Evolutionary conservation across 2,329 filamentous ascomycete species (phyloP).

Genomic region (Domatiomyces catenatus): DNA sequence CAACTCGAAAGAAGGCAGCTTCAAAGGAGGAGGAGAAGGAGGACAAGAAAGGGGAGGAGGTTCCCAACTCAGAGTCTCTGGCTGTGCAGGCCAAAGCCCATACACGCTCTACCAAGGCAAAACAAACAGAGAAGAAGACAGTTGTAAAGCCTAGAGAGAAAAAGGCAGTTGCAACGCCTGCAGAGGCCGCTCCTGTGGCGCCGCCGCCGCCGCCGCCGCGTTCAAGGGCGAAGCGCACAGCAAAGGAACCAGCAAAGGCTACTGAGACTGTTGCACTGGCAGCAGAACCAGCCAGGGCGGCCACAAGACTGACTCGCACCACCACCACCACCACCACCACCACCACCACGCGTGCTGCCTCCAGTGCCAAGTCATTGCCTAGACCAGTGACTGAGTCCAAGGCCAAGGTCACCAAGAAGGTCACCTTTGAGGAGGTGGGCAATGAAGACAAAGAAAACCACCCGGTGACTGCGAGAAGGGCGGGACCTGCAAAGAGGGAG

Average conservation of each 20-base stretch:
- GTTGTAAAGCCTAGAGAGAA: conserved; percentile 1
- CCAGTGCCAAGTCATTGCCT: conserved; percentile 3
- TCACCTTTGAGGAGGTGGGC: conserved; percentile 30
- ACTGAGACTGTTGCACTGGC: conserved; percentile 2
- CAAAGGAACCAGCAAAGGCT: conserved; percentile 2
- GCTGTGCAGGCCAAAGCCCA: conserved; percentile 7
- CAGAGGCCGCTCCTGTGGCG: conserved; percentile 3
- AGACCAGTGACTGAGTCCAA: conserved; percentile 4
- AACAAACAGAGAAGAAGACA: conserved; percentile 2
- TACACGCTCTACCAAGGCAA: conserved; percentile 3
- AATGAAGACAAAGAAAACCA: conserved; percentile 29
- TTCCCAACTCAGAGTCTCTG: conserved; percentile 1
- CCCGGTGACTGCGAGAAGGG: conserved; percentile 19
- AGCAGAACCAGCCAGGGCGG: conserved; percentile 2
- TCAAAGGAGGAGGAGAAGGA: conserved; percentile 4
- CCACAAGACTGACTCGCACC: conserved; percentile 11
- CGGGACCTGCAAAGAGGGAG: conserved; percentile 15
- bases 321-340: no score
- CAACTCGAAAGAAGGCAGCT: conserved; percentile 1
- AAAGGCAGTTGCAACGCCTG: conserved; percentile 2
- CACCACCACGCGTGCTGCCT: conserved; percentile 11
- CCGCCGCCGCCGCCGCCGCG: conserved; percentile 18
- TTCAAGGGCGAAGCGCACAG: conserved; percentile 18
- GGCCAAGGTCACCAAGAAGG: conserved; percentile 28
- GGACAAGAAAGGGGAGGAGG: background rate